Evolutionary conservation across 2,329 filamentous ascomycete genomes (phyloP), one percentile per base, ranked within the genome.

Genomic region (Xylariaceae sp.): DNA sequence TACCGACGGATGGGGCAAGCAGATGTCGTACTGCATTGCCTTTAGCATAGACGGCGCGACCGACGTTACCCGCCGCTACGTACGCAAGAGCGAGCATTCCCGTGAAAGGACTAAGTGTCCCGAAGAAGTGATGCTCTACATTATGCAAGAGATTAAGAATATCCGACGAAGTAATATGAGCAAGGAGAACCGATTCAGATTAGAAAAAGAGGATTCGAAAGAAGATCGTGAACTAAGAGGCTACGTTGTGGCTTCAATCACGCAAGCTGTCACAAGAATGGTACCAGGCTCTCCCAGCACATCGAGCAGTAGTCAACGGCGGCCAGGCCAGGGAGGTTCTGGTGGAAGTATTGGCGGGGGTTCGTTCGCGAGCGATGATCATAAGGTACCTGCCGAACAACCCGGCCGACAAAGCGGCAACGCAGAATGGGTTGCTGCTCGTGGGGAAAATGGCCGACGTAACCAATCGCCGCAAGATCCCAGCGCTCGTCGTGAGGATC

Each of bases 1-100:
- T 75, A 87, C 92, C 6, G 92, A 97, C 75, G 94, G 93, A 58
- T 99, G 95, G 95, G 87, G 89, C 66, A 95, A 95, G 80, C 96
- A 95, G 79, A 91, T 98, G 80, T 93, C 92, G 0, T 99, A 99
- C 77, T 97, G 93, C 78, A 88, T 99, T 59, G 95, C 94, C 48
- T 99, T 99, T 73, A 96, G 92, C 11, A 92, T 91, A 55, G 95
- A 99, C 60, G 95, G 86, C 17, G 84, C 85, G 12, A 86, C 85
- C 29, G 85, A 88, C 69, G 85, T 89, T 28, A 88, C 87, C 19
- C 78, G 85, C 34, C 80, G 86, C 66, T 88, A 90, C 58, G 86
- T 89, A 11, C 89, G 90, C 66, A 91, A 91, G 74, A 81, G 79
- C 59, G 86, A 88, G 65, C 83, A 90, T 66, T 88, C 90, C 29